These are phyloP conservation scores for Aspergillus fijiensis DNA, from an alignment of 2,329 filamentous ascomycete species.

Conservation along the genomic window DNA sequence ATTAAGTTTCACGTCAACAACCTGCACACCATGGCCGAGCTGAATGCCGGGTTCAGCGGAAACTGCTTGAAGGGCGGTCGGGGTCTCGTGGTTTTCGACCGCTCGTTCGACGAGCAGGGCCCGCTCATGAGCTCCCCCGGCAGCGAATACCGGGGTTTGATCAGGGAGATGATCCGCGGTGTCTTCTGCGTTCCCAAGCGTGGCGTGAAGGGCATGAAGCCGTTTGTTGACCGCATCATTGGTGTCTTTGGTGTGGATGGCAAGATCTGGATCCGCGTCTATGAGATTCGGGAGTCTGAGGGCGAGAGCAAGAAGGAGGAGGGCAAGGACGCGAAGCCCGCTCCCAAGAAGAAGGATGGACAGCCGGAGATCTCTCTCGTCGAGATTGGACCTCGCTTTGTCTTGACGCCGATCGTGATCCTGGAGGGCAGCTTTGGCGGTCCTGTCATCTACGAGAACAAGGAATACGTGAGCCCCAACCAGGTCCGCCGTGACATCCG, in stretches of 20 bases:
- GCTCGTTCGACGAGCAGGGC: constrained; percentile 73
- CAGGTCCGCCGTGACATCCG: constrained; percentile 82
- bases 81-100: constrained; percentile 88
- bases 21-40: constrained; percentile 93
- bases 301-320: constrained; percentile 52
- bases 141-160: constrained; percentile 45
- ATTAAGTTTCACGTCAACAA: constrained; percentile 57
- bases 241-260: constrained; percentile 86
- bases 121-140: constrained; percentile 66
- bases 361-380: constrained; percentile 79
- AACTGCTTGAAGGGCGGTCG: constrained; percentile 94
- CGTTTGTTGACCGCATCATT: constrained; percentile 94
- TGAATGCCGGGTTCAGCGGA: constrained; percentile 78
- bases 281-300: constrained; percentile 86
- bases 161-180: constrained; percentile 87
- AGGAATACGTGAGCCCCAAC: constrained; percentile 95
- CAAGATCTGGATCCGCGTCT: constrained; percentile 94
- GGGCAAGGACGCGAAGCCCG: constrained; percentile 41
- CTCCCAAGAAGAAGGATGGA: constrained; percentile 47
- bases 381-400: constrained; percentile 91
- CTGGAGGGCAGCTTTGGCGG: constrained; percentile 93
- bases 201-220: constrained; percentile 84
- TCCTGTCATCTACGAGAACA: constrained; percentile 97
- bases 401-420: constrained; percentile 91
- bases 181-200: constrained; percentile 85